Evolutionary conservation across 2,329 filamentous ascomycete genomes (phyloP).

Genomic region (Cryphonectria radicalis): DNA sequence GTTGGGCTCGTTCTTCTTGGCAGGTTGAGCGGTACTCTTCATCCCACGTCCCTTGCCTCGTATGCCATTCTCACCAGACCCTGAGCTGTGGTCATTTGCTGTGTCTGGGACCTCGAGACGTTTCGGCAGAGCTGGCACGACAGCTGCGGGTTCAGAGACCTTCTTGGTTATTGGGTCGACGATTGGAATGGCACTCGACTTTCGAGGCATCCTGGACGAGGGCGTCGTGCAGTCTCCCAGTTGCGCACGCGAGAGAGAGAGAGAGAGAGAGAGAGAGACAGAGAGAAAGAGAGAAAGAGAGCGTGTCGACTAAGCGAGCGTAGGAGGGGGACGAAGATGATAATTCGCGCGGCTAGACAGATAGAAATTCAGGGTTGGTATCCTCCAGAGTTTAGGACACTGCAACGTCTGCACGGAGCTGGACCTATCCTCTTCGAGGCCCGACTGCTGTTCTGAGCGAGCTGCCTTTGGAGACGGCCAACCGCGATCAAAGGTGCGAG

Average conservation of each 20-base stretch:
- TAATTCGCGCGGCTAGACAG: neutral
- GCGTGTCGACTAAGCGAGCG: neutral
- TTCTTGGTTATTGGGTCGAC: conserved; percentile 7
- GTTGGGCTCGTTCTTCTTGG: neutral
- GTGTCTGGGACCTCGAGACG: neutral
- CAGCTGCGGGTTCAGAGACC: neutral
- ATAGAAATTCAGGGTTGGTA: neutral
- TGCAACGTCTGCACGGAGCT: neutral
- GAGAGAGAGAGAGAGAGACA: too few species aligned
- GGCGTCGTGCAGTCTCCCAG: neutral
- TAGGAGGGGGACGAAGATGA: neutral
- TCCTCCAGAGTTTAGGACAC: neutral
- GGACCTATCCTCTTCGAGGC: neutral
- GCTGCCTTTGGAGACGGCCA: neutral
- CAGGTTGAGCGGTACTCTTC: neutral
- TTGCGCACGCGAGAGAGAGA: neutral
- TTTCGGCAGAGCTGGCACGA: conserved; percentile 1
- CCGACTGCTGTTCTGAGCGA: neutral
- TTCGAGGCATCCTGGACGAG: conserved; percentile 1
- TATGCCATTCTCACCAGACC: neutral
- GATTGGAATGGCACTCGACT: conserved; percentile 15
- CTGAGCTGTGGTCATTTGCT: neutral
- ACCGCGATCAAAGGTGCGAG: neutral
- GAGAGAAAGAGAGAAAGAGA: neutral
- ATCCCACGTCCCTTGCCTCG: neutral